phyloP scores from a whole-genome alignment of 371 early-diverging fungal species.

The Zychaea mexicana region DNA sequence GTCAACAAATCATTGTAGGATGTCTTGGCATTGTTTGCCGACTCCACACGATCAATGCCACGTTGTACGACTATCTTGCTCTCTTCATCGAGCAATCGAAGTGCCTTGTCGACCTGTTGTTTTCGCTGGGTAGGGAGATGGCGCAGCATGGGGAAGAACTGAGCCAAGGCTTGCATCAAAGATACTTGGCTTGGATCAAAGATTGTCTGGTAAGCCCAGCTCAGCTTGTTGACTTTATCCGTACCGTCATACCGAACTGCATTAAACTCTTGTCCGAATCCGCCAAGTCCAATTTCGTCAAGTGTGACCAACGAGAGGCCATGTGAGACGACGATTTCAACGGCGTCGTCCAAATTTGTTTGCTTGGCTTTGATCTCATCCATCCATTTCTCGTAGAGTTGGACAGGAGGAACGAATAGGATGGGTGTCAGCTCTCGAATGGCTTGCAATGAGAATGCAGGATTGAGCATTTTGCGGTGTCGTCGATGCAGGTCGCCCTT shows the following conservation, averaged over 20 bases:
- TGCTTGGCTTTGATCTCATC: not conserved
- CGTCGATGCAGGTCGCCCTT: conserved; percentile 58
- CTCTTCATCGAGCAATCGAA: conserved; percentile 36
- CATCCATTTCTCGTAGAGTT: conserved; percentile 11
- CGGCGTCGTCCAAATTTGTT: conserved; percentile 8
- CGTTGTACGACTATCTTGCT: conserved; percentile 43
- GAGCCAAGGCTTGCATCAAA: conserved; percentile 31
- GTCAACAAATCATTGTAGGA: conserved; percentile 36
- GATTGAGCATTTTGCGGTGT: conserved; percentile 72
- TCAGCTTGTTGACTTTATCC: conserved; percentile 34
- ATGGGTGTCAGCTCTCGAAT: conserved; percentile 50
- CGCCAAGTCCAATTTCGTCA: conserved; percentile 53
- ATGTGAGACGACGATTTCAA: conserved; percentile 33
- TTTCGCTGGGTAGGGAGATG: conserved; percentile 44
- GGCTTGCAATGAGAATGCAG: conserved; percentile 59
- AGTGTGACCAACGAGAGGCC: conserved; percentile 44
- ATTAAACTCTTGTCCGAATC: conserved; percentile 40
- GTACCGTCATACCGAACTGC: conserved; percentile 20
- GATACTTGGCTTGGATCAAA: conserved; percentile 22
- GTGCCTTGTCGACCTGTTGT: not conserved
- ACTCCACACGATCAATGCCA: conserved; percentile 32
- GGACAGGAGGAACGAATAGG: conserved; percentile 36
- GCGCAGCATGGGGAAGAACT: conserved; percentile 39
- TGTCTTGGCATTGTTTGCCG: not conserved
- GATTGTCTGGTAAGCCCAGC: conserved; percentile 47